Evolutionary conservation across 768 basidiomycete species (phyloP).

Genomic region (Leccinum uliginosum): DNA sequence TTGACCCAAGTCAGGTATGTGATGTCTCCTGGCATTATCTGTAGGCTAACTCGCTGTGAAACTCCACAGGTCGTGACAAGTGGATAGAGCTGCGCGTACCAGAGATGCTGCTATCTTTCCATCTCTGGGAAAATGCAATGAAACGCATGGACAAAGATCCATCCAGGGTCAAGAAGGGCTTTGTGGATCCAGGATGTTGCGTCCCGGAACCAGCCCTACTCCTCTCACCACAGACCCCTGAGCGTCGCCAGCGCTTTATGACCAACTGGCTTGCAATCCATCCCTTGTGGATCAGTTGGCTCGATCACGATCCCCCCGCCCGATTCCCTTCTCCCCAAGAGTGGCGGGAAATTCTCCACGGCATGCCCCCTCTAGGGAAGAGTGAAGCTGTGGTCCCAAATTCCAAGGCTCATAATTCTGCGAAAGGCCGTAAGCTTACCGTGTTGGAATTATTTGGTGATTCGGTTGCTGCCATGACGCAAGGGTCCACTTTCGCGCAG

Average conservation of each 20-base stretch:
- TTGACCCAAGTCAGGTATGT: not conserved
- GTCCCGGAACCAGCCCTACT: slow-evolving; percentile 3
- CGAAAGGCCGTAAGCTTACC: not conserved
- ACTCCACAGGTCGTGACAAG: not conserved
- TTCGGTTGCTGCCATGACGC: not conserved
- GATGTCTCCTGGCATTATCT: not conserved
- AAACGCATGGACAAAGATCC: not conserved
- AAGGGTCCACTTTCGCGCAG: not conserved
- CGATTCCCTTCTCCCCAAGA: not conserved
- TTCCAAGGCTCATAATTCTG: too few species aligned
- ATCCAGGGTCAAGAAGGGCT: not conserved
- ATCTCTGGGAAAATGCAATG: not conserved
- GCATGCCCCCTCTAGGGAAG: too few species aligned
- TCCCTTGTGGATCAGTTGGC: slow-evolving; percentile 2
- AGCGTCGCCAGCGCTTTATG: not conserved
- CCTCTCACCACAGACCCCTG: not conserved
- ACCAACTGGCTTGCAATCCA: slow-evolving; percentile 10
- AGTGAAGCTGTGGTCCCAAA: not conserved
- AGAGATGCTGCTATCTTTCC: not conserved
- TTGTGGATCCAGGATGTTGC: not conserved
- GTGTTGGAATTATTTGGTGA: slow-evolving; percentile 5
- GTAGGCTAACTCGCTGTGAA: too few species aligned
- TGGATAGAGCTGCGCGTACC: not conserved
- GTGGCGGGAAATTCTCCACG: not conserved
- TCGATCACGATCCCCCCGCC: not conserved